Percentiles rank a stretch among this genome's conserved stretches.
Conservation (phyloP, 371 early-diverging fungal genomes). For the Cokeromyces recurvatus region DNA sequence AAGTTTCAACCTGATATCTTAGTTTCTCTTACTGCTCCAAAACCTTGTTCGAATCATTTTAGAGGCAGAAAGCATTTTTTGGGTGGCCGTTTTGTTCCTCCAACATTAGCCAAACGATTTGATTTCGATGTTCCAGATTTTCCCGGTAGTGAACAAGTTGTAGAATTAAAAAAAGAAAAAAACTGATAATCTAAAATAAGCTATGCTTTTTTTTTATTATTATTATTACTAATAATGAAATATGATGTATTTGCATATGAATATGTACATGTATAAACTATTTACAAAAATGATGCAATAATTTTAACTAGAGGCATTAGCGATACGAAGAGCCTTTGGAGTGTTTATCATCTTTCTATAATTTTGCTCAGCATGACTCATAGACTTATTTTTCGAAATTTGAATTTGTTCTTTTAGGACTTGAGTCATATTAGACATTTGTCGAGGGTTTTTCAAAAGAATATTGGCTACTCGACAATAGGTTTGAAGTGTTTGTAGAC, state of each 20-base stretch:
- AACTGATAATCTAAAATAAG: too few relatives aligned
- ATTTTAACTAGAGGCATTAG: too few relatives aligned
- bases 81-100: slow-evolving; percentile 87
- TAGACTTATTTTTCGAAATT: neutral
- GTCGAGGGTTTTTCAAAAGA: slow-evolving; percentile 15
- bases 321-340: slow-evolving; percentile 3
- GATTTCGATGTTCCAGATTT: slow-evolving; percentile 61
- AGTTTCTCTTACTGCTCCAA: slow-evolving; percentile 90
- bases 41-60: slow-evolving; percentile 65
- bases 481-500: slow-evolving; percentile 6
- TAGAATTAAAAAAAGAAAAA: slow-evolving; percentile 15
- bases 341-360: slow-evolving; percentile 1
- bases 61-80: slow-evolving; percentile 77
- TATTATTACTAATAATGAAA: too few relatives aligned
- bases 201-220: too few relatives aligned
- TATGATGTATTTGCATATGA: slow-evolving; percentile 1
- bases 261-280: neutral
- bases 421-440: slow-evolving; percentile 9
- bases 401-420: slow-evolving; percentile 8
- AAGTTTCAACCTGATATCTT: slow-evolving; percentile 74
- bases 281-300: too few relatives aligned
- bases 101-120: slow-evolving; percentile 56
- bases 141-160: slow-evolving; percentile 62
- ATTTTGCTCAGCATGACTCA: neutral
- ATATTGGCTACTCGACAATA: slow-evolving; percentile 18